A percentile compares a stretch with the other conserved stretches of the same genome.
Evolutionary conservation across 2,329 filamentous ascomycete species (phyloP).

Genomic region (Fusarium oligoseptatum): DNA sequence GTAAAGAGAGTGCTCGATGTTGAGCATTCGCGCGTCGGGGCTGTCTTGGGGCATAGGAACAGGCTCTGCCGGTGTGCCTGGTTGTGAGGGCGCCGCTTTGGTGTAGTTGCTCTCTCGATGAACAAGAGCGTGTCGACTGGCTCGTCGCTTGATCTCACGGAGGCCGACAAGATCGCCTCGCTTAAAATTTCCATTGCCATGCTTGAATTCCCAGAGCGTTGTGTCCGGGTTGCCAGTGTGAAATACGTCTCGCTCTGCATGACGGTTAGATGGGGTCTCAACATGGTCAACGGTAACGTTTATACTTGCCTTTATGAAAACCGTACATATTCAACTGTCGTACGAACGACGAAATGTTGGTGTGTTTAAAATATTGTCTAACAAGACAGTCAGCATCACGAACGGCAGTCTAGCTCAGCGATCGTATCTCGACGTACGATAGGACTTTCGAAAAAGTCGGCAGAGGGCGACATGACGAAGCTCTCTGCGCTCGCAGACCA

Average conservation of each 20-base stretch:
- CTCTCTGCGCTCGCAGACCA: slow-evolving; percentile 96
- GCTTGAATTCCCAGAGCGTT: slow-evolving; percentile 98
- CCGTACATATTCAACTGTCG: slow-evolving; percentile 99
- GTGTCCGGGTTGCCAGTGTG: slow-evolving; percentile 94
- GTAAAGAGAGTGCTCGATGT: slow-evolving; percentile 85
- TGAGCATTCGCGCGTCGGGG: slow-evolving; percentile 79
- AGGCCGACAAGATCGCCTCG: slow-evolving; percentile 91
- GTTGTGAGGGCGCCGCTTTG: slow-evolving; percentile 81
- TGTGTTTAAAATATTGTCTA: slow-evolving; percentile 99
- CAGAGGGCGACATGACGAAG: slow-evolving; percentile 98
- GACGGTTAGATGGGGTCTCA: slow-evolving; percentile 12
- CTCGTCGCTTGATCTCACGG: slow-evolving; percentile 94
- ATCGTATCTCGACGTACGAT: slow-evolving; percentile 74
- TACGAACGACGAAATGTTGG: slow-evolving; percentile 98
- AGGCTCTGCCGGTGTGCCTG: slow-evolving; percentile 86
- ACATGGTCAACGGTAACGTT: background rate
- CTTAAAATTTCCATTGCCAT: slow-evolving; percentile 97
- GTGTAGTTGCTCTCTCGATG: slow-evolving; percentile 89
- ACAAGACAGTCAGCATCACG: slow-evolving; percentile 19
- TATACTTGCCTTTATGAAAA: slow-evolving; percentile 89
- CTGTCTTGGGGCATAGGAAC: slow-evolving; percentile 79
- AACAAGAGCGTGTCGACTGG: slow-evolving; percentile 92
- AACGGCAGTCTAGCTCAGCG: background rate
- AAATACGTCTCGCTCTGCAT: slow-evolving; percentile 94
- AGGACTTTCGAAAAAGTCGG: slow-evolving; percentile 97